Base-by-base conservation (phyloP, 1,139 yeast species). In the Pichia norvegensis region DNA sequence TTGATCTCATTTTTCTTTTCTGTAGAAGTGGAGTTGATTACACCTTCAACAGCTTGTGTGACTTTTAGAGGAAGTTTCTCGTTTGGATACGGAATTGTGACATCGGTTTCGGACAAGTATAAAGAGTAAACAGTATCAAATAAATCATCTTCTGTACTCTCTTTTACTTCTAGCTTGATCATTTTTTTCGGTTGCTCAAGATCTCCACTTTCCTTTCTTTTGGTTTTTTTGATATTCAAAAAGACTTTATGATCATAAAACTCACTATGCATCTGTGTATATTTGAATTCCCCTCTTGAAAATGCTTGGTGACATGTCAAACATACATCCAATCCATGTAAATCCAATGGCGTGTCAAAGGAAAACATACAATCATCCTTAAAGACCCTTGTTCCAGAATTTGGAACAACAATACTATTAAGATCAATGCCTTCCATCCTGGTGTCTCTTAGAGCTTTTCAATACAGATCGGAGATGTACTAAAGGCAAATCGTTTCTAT, bases 301-400 rank as follows among this genome's bases (percentile, higher is more conserved):
- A 81, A 83, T 1, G 88, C 79, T 45, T 74, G 74, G 60, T 73
- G 84, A 49, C 94, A 79, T 11, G 65, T 58, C 47, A 87, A 68
- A 53, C 95, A 87, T 22, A 86, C 79, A 59, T 84, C 94, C 20
- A 87, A 60, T 0, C 95, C 95, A 11, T 64, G 54, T 0, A 63
- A 63, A 43, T 81, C 79, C 49, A 79, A 82, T 21, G 88, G 77
- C 0, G 85, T 81, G 52, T 81, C 90, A 59, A 85, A 87, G 43
- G 84, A 79, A 67, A 74, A 85, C 71, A 82, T 81, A 57, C 95
- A 86, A 52, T 86, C 95, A 63, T 86, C 95, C 59, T 85, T 86
- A 63, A 77, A 81, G 19, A 87, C 77, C 9, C 66, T 61, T 3
- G 59, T 44, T 4, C 49, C 38, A 13, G 46, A 6, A 1, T 48